Percentiles rank a stretch among this genome's conserved stretches.
Conservation (phyloP, 83 land plant species). For the Thuja plicata region DNA sequence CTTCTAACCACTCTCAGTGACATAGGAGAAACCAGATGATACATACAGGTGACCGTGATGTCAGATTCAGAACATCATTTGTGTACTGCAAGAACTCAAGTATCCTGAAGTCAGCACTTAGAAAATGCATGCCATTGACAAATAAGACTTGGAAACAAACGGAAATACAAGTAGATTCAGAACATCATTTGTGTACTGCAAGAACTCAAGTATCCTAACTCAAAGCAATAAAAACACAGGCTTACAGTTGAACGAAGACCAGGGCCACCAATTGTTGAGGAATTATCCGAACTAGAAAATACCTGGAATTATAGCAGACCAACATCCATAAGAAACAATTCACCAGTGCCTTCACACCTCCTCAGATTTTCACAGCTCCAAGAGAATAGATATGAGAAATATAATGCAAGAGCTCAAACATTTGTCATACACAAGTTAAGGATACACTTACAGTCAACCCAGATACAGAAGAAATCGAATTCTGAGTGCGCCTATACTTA, state of each 20-base stretch:
- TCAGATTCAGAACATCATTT: constrained; percentile 15
- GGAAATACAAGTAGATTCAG: background rate
- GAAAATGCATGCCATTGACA: background rate
- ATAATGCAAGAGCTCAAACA: constrained; percentile 5
- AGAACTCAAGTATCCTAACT: background rate
- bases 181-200: constrained; percentile 17
- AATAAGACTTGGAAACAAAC: background rate
- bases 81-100: constrained; percentile 18
- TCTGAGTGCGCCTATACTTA: constrained; percentile 82
- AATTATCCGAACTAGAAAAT: constrained; percentile 27
- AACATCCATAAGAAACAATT: background rate
- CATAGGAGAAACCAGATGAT: background rate
- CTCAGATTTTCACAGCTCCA: background rate
- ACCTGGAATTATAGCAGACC: constrained; percentile 21
- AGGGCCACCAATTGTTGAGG: constrained; percentile 29
- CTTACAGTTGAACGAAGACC: constrained; percentile 36
- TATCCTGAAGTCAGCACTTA: background rate
- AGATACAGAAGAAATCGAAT: constrained; percentile 43
- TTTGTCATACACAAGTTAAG: background rate
- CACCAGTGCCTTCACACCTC: background rate
- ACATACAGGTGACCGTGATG: constrained; percentile 21
- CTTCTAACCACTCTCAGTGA: background rate
- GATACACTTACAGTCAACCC: constrained; percentile 47
- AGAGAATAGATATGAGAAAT: background rate
- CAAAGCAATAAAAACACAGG: background rate